phyloP scores from a whole-genome alignment of 768 basidiomycete species.

The Russula brevipes region DNA sequence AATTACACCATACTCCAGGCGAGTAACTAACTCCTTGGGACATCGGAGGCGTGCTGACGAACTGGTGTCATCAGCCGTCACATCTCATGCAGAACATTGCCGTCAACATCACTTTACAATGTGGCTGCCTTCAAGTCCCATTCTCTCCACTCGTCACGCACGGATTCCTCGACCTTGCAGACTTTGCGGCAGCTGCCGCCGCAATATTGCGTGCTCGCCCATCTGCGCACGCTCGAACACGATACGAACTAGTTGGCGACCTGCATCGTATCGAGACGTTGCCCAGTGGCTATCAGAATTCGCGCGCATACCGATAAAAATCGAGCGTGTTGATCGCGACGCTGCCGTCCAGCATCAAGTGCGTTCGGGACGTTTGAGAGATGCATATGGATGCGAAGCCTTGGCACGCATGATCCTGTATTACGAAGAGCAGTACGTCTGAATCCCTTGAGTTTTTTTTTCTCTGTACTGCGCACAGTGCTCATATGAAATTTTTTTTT shows the following conservation, averaged over 20 bases:
- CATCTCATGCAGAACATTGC: constrained; percentile 35
- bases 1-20: constrained; percentile 37
- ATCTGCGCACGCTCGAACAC: constrained; percentile 31
- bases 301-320: constrained; percentile 23
- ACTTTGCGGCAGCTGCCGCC: constrained; percentile 31
- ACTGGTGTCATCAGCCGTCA: constrained; percentile 28
- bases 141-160: constrained; percentile 30
- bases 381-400: constrained; percentile 29
- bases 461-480: neutral
- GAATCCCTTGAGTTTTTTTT: neutral
- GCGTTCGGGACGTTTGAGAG: constrained; percentile 13
- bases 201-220: constrained; percentile 31
- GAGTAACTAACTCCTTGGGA: neutral
- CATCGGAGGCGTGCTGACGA: neutral
- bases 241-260: constrained; percentile 35
- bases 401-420: constrained; percentile 33
- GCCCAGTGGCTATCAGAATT: constrained; percentile 25
- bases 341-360: constrained; percentile 19
- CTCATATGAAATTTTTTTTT: neutral
- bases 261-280: constrained; percentile 32
- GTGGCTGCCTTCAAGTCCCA: constrained; percentile 23
- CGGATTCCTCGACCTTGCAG: constrained; percentile 35
- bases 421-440: constrained; percentile 31
- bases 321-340: constrained; percentile 26
- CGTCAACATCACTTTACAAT: constrained; percentile 15